Evolutionary conservation across 2,329 filamentous ascomycete species (phyloP), one percentile per base, ranked within the genome.

Genomic region (Leptosphaerulina australis): DNA sequence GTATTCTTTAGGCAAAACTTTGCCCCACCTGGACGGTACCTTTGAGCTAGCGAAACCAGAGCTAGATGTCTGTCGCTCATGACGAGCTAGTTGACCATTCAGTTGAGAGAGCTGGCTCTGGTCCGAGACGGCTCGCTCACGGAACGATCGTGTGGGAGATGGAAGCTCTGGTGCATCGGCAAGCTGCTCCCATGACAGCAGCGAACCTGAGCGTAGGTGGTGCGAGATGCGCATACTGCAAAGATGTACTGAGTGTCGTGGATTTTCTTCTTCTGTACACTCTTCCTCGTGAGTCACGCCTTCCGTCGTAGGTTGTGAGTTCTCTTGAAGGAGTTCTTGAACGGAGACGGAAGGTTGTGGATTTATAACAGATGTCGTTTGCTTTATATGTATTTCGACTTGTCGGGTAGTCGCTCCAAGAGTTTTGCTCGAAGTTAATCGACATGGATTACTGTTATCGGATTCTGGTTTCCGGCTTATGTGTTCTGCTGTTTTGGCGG

Each of bases 151-250:
- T 37, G 51, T 57, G 10, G 57, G 40, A 18, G 40, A 50, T 2
- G 63, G 57, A 7, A 63, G 18, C 5, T 65, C 61, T 20, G 63
- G 50, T 10, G 56, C 45, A 36, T 64, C 59, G 14, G 57, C 56
- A 29, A 67, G 55, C 40, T 64, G 60, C 15, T 70, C 63, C 65
- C 74, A 76, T 3, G 73, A 68, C 10, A 71, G 60, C 3, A 73
- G 53, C 6, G 75, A 77, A 12, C 69, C 69, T 5, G 73, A 76
- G 5, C 76, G 74, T 11, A 78, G 60, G 58, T 77, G 75, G 40
- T 76, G 71, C 2, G 74, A 76, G 21, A 78, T 77, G 10, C 72
- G 68, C 75, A 77, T 77, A 24, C 67, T 72, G 39, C 74, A 62
- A 1, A 78, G 65, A 50, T 77, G 76, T 2, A 77, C 62, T n/a